A percentile compares a stretch with the other conserved stretches of the same genome.
phyloP scores from a whole-genome alignment of 2,329 filamentous ascomycete species.

The Aspergillus nomiae region DNA sequence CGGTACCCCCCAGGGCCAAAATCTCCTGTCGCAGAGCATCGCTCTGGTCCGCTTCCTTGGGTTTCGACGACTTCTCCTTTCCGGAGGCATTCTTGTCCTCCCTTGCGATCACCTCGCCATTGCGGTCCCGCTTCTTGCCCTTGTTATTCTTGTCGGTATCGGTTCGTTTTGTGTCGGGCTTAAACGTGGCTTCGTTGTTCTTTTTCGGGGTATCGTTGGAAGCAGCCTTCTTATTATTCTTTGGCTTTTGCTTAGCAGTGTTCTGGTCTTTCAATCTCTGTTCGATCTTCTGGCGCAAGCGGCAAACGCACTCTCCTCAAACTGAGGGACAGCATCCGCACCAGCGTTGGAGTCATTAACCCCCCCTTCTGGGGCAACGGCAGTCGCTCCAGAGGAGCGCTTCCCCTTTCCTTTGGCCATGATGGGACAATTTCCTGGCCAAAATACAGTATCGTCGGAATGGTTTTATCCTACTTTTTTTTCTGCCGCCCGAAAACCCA shows the following conservation, averaged over 20 bases:
- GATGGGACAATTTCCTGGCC: constrained; percentile 19
- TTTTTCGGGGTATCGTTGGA: constrained; percentile 26
- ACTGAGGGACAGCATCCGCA: constrained; percentile 32
- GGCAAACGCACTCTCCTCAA: constrained; percentile 43
- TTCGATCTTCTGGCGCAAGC: constrained; percentile 45
- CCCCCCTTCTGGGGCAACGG: constrained; percentile 16
- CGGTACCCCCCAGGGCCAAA: constrained; percentile 50
- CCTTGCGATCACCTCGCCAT: constrained; percentile 46
- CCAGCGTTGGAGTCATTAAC: constrained; percentile 23
- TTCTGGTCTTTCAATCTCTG: constrained; percentile 40
- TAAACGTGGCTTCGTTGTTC: constrained; percentile 25
- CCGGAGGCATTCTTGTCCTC: constrained; percentile 31
- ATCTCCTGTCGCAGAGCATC: constrained; percentile 47
- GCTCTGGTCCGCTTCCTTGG: constrained; percentile 24
- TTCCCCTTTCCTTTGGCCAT: constrained; percentile 45
- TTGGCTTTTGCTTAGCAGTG: constrained; percentile 33
- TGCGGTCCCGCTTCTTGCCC: constrained; percentile 51
- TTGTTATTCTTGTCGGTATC: constrained; percentile 28
- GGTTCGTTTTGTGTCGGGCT: constrained; percentile 20
- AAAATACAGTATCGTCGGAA: constrained; percentile 28
- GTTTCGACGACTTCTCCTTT: constrained; percentile 23
- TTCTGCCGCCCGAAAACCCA: constrained; percentile 33
- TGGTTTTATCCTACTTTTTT: constrained; percentile 29
- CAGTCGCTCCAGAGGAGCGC: constrained; percentile 30
- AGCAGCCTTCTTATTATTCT: constrained; percentile 29